Evolutionary conservation across 257 asterid species (phyloP).

Genomic region (Gentiana dahurica): DNA sequence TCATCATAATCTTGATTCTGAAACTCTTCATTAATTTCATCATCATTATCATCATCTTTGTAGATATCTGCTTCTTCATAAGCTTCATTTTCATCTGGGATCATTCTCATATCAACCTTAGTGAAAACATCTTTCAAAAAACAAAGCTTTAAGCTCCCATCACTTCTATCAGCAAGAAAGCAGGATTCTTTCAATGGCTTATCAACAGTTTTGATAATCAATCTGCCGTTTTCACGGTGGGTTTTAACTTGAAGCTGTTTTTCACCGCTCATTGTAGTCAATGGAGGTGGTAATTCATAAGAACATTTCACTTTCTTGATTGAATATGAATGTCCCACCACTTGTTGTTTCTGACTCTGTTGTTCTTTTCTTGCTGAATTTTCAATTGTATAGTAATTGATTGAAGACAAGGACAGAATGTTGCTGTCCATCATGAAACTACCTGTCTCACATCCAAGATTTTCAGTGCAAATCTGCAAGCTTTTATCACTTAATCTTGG

Average conservation of each 20-base stretch:
- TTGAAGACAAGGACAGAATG: slow-evolving; percentile 28
- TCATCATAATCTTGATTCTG: slow-evolving; percentile 15
- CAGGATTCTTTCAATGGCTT: slow-evolving; percentile 38
- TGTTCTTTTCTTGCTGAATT: not conserved
- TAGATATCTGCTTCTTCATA: not conserved
- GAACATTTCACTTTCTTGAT: not conserved
- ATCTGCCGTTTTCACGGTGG: slow-evolving; percentile 53
- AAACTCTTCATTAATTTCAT: slow-evolving; percentile 9
- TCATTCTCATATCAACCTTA: slow-evolving; percentile 7
- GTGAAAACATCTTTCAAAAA: slow-evolving; percentile 12
- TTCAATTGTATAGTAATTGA: not conserved
- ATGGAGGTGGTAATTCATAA: slow-evolving; percentile 75
- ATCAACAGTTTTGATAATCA: slow-evolving; percentile 60
- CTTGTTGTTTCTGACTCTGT: not conserved
- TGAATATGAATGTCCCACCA: not conserved
- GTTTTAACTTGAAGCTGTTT: slow-evolving; percentile 44
- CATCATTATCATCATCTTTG: slow-evolving; percentile 4
- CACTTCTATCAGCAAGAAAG: slow-evolving; percentile 57
- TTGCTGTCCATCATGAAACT: slow-evolving; percentile 32
- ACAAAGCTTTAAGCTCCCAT: slow-evolving; percentile 63
- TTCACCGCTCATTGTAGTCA: slow-evolving; percentile 57
- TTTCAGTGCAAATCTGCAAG: slow-evolving; percentile 75
- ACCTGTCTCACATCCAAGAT: slow-evolving; percentile 77
- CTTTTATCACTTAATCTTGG: slow-evolving; percentile 39
- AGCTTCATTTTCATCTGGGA: not conserved